Percentiles rank a stretch among this genome's conserved stretches.
phyloP scores from a whole-genome alignment of 768 basidiomycete genomes.

The Suillus variegatus region DNA sequence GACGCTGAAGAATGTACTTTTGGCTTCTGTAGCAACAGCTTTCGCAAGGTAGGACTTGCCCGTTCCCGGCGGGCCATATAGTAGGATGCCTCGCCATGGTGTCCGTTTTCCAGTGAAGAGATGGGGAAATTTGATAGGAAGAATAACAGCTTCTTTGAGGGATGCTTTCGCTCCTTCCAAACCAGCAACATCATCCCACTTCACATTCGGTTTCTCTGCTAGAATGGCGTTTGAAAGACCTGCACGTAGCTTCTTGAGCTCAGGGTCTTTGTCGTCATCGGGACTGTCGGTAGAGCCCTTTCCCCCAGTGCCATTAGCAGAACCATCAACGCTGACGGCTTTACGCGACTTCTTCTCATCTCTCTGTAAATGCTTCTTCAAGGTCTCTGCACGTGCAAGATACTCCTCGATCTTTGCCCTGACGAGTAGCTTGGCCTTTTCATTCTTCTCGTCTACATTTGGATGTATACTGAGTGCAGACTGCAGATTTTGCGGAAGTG shows the following conservation, averaged over 20 bases:
- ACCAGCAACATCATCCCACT: constrained; percentile 99
- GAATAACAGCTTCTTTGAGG: constrained; percentile 95
- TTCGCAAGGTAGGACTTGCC: constrained; percentile 97
- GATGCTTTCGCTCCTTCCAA: constrained; percentile 94
- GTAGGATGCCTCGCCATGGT: constrained; percentile 93
- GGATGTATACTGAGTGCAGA: constrained; percentile 26
- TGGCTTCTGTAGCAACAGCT: constrained; percentile 98
- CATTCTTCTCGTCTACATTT: constrained; percentile 79
- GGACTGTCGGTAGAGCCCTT: constrained; percentile 54
- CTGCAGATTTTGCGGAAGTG: background rate
- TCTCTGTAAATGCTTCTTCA: constrained; percentile 79
- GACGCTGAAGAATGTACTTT: constrained; percentile 98
- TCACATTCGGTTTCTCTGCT: constrained; percentile 91
- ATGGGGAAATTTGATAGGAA: constrained; percentile 99
- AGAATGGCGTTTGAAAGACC: constrained; percentile 87
- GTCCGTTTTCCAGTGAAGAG: constrained; percentile 98
- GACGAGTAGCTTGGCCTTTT: constrained; percentile 85
- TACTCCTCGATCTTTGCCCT: constrained; percentile 89
- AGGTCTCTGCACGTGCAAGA: constrained; percentile 84
- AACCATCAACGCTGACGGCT: constrained; percentile 51
- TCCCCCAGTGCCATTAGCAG: constrained; percentile 40
- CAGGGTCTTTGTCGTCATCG: constrained; percentile 81
- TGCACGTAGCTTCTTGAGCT: constrained; percentile 94
- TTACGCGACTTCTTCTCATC: constrained; percentile 58
- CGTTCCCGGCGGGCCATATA: constrained; percentile 98